A percentile compares a stretch with the other conserved stretches of the same genome.
Conservation (phyloP, 2,329 filamentous ascomycete genomes). For the Beauveria rudraprayagi region DNA sequence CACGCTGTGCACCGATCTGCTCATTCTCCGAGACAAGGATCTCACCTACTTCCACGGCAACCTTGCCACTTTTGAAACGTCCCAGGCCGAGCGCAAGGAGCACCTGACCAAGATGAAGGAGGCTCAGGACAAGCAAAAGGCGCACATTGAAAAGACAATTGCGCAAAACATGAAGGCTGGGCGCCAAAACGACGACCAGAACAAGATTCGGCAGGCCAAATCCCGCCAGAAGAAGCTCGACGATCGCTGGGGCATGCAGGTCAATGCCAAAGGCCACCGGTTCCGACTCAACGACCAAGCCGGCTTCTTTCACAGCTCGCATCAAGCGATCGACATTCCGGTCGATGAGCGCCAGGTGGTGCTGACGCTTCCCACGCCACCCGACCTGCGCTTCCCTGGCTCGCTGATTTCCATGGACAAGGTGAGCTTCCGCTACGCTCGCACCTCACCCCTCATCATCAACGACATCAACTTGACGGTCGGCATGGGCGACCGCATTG, state of each 20-base stretch:
- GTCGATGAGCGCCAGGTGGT: slow-evolving; percentile 50
- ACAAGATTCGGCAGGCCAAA: slow-evolving; percentile 79
- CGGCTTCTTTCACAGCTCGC: slow-evolving; percentile 50
- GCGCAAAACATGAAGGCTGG: slow-evolving; percentile 66
- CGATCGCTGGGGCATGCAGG: slow-evolving; percentile 69
- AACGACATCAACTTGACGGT: slow-evolving; percentile 60
- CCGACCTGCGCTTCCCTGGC: slow-evolving; percentile 67
- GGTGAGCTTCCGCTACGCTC: slow-evolving; percentile 55
- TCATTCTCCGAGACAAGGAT: slow-evolving; percentile 65
- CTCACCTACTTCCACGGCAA: slow-evolving; percentile 70
- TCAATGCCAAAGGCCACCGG: slow-evolving; percentile 60
- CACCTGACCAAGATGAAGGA: slow-evolving; percentile 70
- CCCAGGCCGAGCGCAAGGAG: slow-evolving; percentile 58
- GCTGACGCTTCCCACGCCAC: slow-evolving; percentile 52
- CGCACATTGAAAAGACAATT: slow-evolving; percentile 74
- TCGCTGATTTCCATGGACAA: slow-evolving; percentile 65
- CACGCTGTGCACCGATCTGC: slow-evolving; percentile 66
- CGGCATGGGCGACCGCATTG: slow-evolving; percentile 64
- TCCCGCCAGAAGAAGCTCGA: slow-evolving; percentile 79
- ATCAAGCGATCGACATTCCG: slow-evolving; percentile 66
- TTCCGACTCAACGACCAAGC: slow-evolving; percentile 75
- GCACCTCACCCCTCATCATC: slow-evolving; percentile 36
- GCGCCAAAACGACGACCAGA: slow-evolving; percentile 71
- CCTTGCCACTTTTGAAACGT: slow-evolving; percentile 61
- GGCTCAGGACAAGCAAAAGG: slow-evolving; percentile 70